Base-by-base conservation (phyloP, 306 rosid species). In the Casuarina glauca region DNA sequence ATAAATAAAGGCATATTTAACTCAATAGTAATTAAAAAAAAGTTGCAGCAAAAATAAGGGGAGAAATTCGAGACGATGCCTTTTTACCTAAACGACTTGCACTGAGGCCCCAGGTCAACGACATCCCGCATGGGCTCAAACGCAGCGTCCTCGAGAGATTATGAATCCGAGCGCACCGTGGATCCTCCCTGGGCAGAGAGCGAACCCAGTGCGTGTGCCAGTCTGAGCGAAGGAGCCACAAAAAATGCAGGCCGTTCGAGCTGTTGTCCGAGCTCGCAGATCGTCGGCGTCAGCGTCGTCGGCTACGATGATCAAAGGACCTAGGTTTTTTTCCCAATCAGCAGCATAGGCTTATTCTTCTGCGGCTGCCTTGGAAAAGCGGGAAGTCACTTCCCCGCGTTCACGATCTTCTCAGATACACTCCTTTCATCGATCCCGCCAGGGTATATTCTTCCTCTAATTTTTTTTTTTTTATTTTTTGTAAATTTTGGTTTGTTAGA, bases 181-280 rank as follows among this genome's bases (percentile, higher is more conserved):
- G 4, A 16, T 17, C 17, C 26, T 4, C 2, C 58, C 15, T 16
- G 26, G 26, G 5, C n/a, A 53, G 16, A 5, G 58, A 53, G 17
- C 6, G 57, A 52, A 52, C 57, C 57, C 39, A 3, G 1, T 26
- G 64, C 38, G 64, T 9, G 4, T 58, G 64, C 3, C 12, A 48
- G 13, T 20, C 0, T 26, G 4, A 8, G 38, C 20, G 38, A 9
- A 20, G 9, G 64, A 58, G 39, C 64, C 2, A 58, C 63, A 75
- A 67, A 75, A 67, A 41, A 51, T 76, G 63, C 49, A 48, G 55
- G 45, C 63, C 79, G 51, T 36, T 52, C 73, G 64, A 73, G 39
- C 32, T 35, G 66, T 49, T 7, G 1, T 52, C 43, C 64, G 76
- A 62, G 11, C 50, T 48, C 73, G 36, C 2, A 7, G 79, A 35